These are phyloP conservation scores for Crepidotus variabilis DNA, from an alignment of 768 basidiomycete species.

Conservation along the genomic window DNA sequence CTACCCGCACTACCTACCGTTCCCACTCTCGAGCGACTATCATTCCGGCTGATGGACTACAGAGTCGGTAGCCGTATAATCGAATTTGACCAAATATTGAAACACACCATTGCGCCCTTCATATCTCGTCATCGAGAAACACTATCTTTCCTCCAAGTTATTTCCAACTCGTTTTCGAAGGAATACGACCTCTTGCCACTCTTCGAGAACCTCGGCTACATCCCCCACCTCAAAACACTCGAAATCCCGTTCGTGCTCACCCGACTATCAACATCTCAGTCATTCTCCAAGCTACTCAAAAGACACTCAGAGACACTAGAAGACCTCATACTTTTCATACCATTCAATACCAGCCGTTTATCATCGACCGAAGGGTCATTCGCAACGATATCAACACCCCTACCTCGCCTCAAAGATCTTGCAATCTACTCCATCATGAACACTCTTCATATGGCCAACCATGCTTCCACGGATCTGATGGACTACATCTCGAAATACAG, in stretches of 20 bases:
- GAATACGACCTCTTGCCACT: not conserved
- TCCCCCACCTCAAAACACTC: not conserved
- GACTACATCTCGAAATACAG: not conserved
- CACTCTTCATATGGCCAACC: not conserved
- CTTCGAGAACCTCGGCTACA: not conserved
- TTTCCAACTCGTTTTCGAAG: not conserved
- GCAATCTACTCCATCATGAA: not conserved
- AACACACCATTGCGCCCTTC: not conserved
- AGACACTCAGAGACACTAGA: not conserved
- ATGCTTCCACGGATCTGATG: not conserved
- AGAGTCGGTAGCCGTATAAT: not conserved
- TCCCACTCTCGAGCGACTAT: not conserved
- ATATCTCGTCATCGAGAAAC: not conserved
- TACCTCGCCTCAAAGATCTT: not conserved
- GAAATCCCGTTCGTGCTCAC: not conserved
- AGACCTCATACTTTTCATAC: not conserved
- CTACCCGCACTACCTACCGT: not conserved
- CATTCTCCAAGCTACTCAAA: not conserved
- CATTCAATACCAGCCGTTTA: not conserved
- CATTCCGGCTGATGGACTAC: not conserved
- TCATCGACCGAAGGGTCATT: not conserved
- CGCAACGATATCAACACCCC: not conserved
- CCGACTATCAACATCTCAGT: not conserved
- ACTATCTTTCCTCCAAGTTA: not conserved
- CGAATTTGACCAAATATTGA: not conserved